phyloP scores from a whole-genome alignment of 225 moss, liverwort and hornwort genomes.

The Polytrichum commune region DNA sequence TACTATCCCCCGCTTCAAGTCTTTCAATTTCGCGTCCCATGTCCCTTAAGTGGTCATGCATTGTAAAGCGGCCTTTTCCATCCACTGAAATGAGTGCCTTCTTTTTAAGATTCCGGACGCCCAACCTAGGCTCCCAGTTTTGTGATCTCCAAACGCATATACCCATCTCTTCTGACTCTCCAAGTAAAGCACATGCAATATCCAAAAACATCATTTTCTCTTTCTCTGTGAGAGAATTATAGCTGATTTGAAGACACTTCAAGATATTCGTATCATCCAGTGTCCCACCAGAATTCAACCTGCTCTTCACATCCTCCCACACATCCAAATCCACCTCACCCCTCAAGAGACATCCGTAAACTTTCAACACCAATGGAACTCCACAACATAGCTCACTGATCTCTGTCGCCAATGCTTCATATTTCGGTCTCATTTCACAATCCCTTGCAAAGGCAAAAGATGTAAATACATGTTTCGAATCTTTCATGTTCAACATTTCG shows the following conservation, averaged over 20 bases:
- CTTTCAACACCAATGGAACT: not conserved
- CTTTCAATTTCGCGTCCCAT: conserved; percentile 4
- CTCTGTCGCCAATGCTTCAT: not conserved
- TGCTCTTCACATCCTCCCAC: not conserved
- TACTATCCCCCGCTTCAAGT: not conserved
- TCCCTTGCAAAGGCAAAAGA: conserved; percentile 1
- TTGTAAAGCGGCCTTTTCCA: not conserved
- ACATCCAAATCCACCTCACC: not conserved
- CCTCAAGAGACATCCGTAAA: not conserved
- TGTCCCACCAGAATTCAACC: not conserved
- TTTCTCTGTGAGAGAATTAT: not conserved
- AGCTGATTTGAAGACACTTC: not conserved
- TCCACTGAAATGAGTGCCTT: not conserved
- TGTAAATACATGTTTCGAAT: not conserved
- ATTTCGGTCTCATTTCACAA: not conserved
- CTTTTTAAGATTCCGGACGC: not conserved
- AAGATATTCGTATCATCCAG: not conserved
- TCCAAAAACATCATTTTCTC: conserved; percentile 8
- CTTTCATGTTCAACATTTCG: not conserved
- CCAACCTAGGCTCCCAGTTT: not conserved
- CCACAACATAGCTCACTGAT: not conserved
- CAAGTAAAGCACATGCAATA: conserved; percentile 1
- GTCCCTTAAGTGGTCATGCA: conserved; percentile 3
- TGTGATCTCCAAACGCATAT: not conserved
- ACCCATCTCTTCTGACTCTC: not conserved